These are phyloP conservation scores for Brassica cretica DNA, from an alignment of 345 rosid genomes.

Conservation along the genomic window DNA sequence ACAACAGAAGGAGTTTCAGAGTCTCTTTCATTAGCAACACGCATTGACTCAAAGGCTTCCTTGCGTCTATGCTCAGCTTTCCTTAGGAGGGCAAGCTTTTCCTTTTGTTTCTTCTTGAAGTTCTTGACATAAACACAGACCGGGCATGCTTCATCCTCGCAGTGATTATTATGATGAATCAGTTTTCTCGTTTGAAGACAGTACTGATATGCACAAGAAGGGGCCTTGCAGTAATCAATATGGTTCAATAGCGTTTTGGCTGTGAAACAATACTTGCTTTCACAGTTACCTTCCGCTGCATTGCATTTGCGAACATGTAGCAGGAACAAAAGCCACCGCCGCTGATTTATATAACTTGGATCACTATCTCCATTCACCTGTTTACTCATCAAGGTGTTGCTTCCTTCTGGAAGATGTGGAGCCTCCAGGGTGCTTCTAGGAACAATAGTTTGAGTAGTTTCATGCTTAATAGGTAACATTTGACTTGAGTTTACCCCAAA, in stretches of 20 bases:
- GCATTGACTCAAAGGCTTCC: conserved; percentile 51
- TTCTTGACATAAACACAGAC: conserved; percentile 82
- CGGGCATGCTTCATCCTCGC: conserved; percentile 66
- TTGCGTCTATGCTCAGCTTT: conserved; percentile 45
- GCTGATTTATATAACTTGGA: conserved; percentile 61
- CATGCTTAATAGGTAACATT: conserved; percentile 62
- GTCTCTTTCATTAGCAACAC: conserved; percentile 45
- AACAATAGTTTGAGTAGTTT: conserved; percentile 53
- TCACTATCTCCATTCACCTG: conserved; percentile 51
- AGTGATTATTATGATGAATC: conserved; percentile 66
- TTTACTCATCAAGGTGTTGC: conserved; percentile 31
- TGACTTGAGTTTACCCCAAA: conserved; percentile 61
- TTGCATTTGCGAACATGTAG: conserved; percentile 80
- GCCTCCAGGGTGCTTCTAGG: conserved; percentile 48
- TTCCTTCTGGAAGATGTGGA: conserved; percentile 32
- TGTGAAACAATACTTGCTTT: conserved; percentile 51
- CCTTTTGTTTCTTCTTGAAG: conserved; percentile 52
- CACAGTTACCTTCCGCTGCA: conserved; percentile 76
- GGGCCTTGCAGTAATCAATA: conserved; percentile 58
- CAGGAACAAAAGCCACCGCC: conserved; percentile 85
- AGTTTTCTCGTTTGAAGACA: conserved; percentile 71
- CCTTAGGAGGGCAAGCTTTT: conserved; percentile 44
- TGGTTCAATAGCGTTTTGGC: conserved; percentile 71
- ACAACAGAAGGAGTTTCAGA: conserved; percentile 46
- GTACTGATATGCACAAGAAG: conserved; percentile 64